Evolutionary conservation across 306 rosid genomes (phyloP), one percentile per base, ranked within the genome.

Genomic region (Pyrus pyrifolia): DNA sequence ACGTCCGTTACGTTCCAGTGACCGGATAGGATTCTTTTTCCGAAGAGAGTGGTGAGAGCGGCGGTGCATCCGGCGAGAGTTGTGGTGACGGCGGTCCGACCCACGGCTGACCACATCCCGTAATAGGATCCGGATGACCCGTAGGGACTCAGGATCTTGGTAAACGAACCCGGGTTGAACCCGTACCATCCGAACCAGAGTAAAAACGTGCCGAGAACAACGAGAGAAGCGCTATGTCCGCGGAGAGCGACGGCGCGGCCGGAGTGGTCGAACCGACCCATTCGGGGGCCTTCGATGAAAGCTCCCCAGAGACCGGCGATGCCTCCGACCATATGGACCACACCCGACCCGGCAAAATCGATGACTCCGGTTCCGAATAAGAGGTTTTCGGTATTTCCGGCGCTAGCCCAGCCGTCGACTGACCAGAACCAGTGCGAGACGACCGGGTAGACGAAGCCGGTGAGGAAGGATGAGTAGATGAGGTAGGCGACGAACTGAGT

Each of bases 141-240:
- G 74, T 94, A 92, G 0, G 87, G 6, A 15, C 0, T 4, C 0
- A 81, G 52, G 70, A 94, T 94, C 76, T 89, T 94, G 27, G 12
- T 80, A 4, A 94, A 94, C 2, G 98, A 94, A 25, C 97, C 98
- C 0, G 98, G 98, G 72, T 94, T 94, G 53, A 94, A 94, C 3
- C 98, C 98, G 68, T 91, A 94, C 98, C 98, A 94, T 2, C 98
- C 98, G 75, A 94, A 90, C 98, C 98, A 94, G 4, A 94, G 96
- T 77, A 94, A 79, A 67, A 94, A 94, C 0, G 96, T 91, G 0
- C 96, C 97, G 0, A 94, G 87, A 0, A 94, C 98, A 0, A 92
- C 97, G 0, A 94, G 23, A 0, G 96, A 64, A 0, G 98, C 97
- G 30, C 91, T 90, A 75, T 94, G 98, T 0, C 96, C 98, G 0